A percentile compares a stretch with the other conserved stretches of the same genome.
Evolutionary conservation across 768 basidiomycete genomes (phyloP).

Genomic region (Sporobolomyces phaffii): DNA sequence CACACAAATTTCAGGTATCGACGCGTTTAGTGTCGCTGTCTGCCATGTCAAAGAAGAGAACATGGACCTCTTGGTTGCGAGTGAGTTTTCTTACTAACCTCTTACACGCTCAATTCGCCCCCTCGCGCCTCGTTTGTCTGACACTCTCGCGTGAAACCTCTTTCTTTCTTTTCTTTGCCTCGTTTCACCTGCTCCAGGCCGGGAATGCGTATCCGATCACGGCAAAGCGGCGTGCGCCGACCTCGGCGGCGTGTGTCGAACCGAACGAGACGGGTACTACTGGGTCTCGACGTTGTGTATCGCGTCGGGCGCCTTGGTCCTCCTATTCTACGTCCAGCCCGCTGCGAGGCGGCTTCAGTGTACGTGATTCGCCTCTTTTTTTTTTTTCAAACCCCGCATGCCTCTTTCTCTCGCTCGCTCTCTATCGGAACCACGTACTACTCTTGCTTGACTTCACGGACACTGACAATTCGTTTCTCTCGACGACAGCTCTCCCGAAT

Average conservation of each 20-base stretch:
- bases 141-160: no score
- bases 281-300: conserved; percentile 74
- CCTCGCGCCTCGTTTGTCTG: no score
- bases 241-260: conserved; percentile 71
- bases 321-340: conserved; percentile 72
- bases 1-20: conserved; percentile 65
- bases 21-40: conserved; percentile 74
- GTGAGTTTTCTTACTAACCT: conserved; percentile 51
- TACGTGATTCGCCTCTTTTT: neutral
- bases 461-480: no score
- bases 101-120: no score
- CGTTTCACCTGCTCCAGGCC: conserved; percentile 50
- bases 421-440: no score
- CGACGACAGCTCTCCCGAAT: conserved; percentile 27
- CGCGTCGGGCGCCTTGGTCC: conserved; percentile 63
- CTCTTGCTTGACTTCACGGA: no score
- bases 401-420: neutral
- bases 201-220: conserved; percentile 86
- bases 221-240: conserved; percentile 73
- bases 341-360: conserved; percentile 71
- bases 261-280: conserved; percentile 87
- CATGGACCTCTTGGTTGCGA: conserved; percentile 42
- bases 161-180: neutral
- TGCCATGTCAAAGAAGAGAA: conserved; percentile 61
- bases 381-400: neutral